phyloP scores from a whole-genome alignment of 2,329 filamentous ascomycete genomes.

The Verticillium isaacii region DNA sequence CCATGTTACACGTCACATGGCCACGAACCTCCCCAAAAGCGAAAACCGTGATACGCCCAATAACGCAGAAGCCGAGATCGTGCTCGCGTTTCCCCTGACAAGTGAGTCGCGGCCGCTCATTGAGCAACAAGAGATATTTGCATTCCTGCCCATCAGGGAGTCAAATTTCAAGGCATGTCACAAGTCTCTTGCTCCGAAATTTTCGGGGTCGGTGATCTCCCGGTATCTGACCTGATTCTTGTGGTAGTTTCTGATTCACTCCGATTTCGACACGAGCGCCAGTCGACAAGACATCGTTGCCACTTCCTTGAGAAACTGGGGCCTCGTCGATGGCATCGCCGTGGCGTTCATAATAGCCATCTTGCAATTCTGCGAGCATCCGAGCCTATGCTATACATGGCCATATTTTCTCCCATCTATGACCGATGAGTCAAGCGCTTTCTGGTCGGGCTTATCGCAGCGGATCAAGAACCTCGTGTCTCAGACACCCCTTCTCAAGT shows the following conservation, averaged over 20 bases:
- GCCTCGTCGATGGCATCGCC: constrained; percentile 28
- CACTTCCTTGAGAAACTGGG: constrained; percentile 31
- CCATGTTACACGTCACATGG: constrained; percentile 23
- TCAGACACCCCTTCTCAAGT: constrained; percentile 8
- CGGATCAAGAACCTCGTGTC: constrained; percentile 16
- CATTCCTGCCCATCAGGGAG: constrained; percentile 38
- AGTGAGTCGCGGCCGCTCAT: constrained; percentile 24
- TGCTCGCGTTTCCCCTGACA: constrained; percentile 41
- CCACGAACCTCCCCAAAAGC: constrained; percentile 22
- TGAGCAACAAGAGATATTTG: constrained; percentile 36
- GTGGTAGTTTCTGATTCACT: constrained; percentile 40
- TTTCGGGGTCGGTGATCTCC: neutral
- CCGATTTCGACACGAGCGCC: constrained; percentile 43
- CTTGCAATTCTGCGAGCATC: constrained; percentile 30
- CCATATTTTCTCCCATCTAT: constrained; percentile 36
- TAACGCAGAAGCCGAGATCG: constrained; percentile 26
- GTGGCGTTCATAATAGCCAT: constrained; percentile 32
- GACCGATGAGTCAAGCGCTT: constrained; percentile 16
- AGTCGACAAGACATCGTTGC: constrained; percentile 35
- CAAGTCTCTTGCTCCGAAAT: neutral
- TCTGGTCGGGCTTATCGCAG: constrained; percentile 20
- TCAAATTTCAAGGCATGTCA: constrained; percentile 35
- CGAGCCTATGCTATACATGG: constrained; percentile 35
- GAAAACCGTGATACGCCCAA: constrained; percentile 28
- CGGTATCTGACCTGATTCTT: neutral